Percentiles rank a stretch among this genome's conserved stretches.
Evolutionary conservation across 306 rosid species (phyloP).

Genomic region (Quercus alba): DNA sequence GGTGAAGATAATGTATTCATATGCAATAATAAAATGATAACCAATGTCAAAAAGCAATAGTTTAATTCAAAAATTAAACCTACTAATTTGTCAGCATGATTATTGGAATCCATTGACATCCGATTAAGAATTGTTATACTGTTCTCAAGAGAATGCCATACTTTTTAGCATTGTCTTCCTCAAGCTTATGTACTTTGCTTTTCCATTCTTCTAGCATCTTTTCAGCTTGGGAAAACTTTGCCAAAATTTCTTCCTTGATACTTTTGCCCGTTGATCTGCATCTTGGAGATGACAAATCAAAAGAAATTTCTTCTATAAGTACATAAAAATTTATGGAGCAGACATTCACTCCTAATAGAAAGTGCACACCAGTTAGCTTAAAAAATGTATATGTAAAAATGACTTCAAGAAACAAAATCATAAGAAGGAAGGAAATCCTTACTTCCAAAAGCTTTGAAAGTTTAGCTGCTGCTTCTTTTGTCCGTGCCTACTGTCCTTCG

Average conservation of each 20-base stretch:
- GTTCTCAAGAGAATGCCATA: too few species aligned
- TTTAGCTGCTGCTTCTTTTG: slow-evolving; percentile 69
- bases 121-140: too few species aligned
- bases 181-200: too few species aligned
- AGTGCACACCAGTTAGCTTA: neutral
- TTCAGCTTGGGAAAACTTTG: slow-evolving; percentile 73
- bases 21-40: neutral
- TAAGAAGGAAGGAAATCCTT: slow-evolving; percentile 13
- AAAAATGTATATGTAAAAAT: neutral
- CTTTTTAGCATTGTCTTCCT: too few species aligned
- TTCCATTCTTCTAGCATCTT: neutral
- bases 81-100: too few species aligned
- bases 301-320: too few species aligned
- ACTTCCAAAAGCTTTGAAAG: slow-evolving; percentile 67
- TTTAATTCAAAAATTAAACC: too few species aligned
- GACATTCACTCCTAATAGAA: neutral
- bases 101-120: too few species aligned
- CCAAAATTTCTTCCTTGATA: slow-evolving; percentile 58
- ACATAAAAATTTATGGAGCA: too few species aligned
- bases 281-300: slow-evolving; percentile 40
- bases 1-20: neutral
- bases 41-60: too few species aligned
- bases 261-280: slow-evolving; percentile 55
- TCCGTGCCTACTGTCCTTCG: slow-evolving; percentile 66
- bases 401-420: neutral